These are phyloP conservation scores for Geranium incanum DNA, from an alignment of 441 rosid genomes.

Conservation along the genomic window DNA sequence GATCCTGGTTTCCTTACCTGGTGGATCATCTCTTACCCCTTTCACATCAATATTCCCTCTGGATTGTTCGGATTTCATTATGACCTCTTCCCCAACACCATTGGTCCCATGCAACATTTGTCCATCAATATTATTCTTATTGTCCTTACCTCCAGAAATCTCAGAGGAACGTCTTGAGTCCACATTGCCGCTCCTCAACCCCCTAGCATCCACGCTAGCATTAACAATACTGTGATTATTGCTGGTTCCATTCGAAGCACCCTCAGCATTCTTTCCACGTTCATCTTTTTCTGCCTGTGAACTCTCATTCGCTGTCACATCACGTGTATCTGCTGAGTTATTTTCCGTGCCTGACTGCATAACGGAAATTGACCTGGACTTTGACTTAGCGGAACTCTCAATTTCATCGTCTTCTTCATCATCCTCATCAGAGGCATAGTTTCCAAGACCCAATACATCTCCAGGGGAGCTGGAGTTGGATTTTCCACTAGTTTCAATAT, in stretches of 20 bases:
- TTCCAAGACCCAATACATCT: slow-evolving; percentile 83
- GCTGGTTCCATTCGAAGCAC: slow-evolving; percentile 26
- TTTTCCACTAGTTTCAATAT: slow-evolving; percentile 38
- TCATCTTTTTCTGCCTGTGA: slow-evolving; percentile 28
- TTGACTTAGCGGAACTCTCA: slow-evolving; percentile 33
- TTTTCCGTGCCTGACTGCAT: slow-evolving; percentile 32
- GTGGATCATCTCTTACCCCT: slow-evolving; percentile 33
- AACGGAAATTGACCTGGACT: slow-evolving; percentile 26
- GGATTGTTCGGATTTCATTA: slow-evolving; percentile 27
- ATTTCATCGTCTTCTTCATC: slow-evolving; percentile 36
- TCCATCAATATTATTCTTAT: slow-evolving; percentile 26
- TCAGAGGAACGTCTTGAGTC: slow-evolving; percentile 26
- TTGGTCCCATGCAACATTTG: slow-evolving; percentile 22
- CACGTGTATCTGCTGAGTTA: slow-evolving; percentile 25
- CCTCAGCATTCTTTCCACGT: slow-evolving; percentile 21
- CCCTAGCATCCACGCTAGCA: slow-evolving; percentile 19
- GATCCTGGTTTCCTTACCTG: slow-evolving; percentile 29
- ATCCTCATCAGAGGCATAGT: slow-evolving; percentile 78
- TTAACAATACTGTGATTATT: slow-evolving; percentile 12
- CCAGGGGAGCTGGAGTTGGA: slow-evolving; percentile 54
- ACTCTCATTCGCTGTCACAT: slow-evolving; percentile 35
- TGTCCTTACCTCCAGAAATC: slow-evolving; percentile 23
- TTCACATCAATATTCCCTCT: slow-evolving; percentile 25
- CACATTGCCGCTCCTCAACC: slow-evolving; percentile 8
- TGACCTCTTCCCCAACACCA: slow-evolving; percentile 25